phyloP scores from a whole-genome alignment of 192 early-diverging fungal species.

The Rhizophagus clarus region DNA sequence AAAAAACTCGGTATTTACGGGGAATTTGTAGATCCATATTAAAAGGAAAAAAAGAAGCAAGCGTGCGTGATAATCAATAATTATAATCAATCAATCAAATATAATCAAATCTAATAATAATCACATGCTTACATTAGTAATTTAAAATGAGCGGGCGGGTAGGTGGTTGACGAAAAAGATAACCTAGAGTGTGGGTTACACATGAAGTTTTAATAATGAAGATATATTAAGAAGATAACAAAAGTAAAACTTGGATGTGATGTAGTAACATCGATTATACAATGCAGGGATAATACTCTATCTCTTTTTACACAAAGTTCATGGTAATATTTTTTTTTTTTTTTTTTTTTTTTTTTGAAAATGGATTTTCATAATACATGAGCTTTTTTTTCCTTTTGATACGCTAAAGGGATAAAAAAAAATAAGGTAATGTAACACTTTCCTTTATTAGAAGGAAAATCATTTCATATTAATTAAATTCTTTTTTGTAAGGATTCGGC shows the following conservation, averaged over 20 bases:
- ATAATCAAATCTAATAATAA: background rate
- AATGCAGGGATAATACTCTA: background rate
- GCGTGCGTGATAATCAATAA: background rate
- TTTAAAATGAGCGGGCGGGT: background rate
- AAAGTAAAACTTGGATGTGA: background rate
- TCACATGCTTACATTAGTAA: slow-evolving; percentile 1
- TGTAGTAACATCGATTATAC: background rate
- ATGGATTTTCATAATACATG: background rate
- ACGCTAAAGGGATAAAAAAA: background rate
- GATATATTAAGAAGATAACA: background rate
- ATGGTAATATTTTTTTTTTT: background rate
- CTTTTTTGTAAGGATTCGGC: background rate
- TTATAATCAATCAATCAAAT: background rate
- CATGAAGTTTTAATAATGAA: background rate
- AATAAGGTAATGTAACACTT: background rate
- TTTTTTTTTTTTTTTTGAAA: too few relatives aligned
- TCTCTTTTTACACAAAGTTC: background rate
- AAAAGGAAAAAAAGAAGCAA: too few relatives aligned
- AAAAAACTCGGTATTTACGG: too few relatives aligned
- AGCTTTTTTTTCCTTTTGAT: background rate
- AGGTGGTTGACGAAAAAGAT: background rate
- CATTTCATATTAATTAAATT: background rate
- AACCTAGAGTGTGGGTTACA: background rate
- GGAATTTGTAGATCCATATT: too few relatives aligned
- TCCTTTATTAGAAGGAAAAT: background rate